A percentile compares a stretch with the other conserved stretches of the same genome.
phyloP scores from a whole-genome alignment of 2,329 filamentous ascomycete species.

The Penicillium sp. region DNA sequence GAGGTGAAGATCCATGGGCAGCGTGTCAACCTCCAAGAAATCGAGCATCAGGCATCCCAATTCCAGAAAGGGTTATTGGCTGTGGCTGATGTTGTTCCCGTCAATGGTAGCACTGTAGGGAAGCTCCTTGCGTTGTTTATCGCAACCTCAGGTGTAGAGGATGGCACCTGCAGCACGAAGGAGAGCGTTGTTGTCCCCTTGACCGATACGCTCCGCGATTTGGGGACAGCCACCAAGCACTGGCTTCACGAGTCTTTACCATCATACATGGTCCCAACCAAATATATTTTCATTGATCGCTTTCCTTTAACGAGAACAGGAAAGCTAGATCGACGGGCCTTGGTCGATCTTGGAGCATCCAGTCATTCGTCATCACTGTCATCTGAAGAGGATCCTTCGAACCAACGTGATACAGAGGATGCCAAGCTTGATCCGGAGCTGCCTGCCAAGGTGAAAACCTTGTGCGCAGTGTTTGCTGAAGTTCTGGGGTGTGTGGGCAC shows the following conservation, averaged over 20 bases:
- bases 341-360: neutral
- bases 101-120: neutral
- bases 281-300: neutral
- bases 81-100: neutral
- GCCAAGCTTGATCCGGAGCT: neutral
- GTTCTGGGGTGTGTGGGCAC: neutral
- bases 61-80: neutral
- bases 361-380: neutral
- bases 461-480: neutral
- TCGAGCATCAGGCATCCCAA: constrained; percentile 3
- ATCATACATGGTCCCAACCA: constrained; percentile 8
- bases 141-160: neutral
- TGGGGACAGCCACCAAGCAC: neutral
- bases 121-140: neutral
- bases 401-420: neutral
- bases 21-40: constrained; percentile 6
- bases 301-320: constrained; percentile 6
- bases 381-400: neutral
- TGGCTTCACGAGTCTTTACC: constrained; percentile 3
- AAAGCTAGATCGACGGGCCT: constrained; percentile 6
- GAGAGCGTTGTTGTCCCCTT: neutral
- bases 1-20: constrained; percentile 9
- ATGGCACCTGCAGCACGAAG: neutral
- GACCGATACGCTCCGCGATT: neutral
- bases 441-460: neutral